Evolutionary conservation across 805 yeast genomes (phyloP), one percentile per base, ranked within the genome.

Genomic region (Saccharomycopsis sp.): DNA sequence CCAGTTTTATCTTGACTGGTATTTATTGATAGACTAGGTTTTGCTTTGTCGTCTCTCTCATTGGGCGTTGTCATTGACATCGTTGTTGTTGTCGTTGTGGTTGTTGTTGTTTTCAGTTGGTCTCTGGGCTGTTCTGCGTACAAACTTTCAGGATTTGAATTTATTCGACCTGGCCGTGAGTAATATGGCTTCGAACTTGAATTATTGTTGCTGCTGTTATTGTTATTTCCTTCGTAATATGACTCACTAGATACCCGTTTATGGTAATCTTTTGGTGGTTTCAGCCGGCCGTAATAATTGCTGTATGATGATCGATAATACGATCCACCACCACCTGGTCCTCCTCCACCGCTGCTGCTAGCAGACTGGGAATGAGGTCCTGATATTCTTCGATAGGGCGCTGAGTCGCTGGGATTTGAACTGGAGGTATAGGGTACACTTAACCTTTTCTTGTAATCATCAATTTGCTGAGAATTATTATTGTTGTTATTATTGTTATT

Each of bases 1-100:
- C 11, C 11, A 27, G 13, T 9, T 27, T 13, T 27, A 9, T 35
- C 39, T 17, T 35, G 39, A 14, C 22, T 19, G 4, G 45, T 41
- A 23, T 29, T 46, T 17, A 42, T 29, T n/a, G 46, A 40, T 21
- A 46, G 28, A n/a, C 26, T 35, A 17, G 39, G 39, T 21, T 21
- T 35, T 7, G 39, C n/a, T 14, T 35, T 22, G 14, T 19, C 39
- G 8, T 8, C 11, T 13, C 11, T 8, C 29, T 8, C 13, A 27
- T 13, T 13, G 13, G 11, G 11, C 13, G 11, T 27, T 27, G 29
- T 9, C 13, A 27, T 13, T 27, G 29, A 13, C 8, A 8, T 27
- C 29, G 8, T 27, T 27, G 29, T 9, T 27, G 29, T 27, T 13
- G 8, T 13, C 8, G 8, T 27, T 8, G 8, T 16, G 11, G 9